Evolutionary conservation across 305 asterid species (phyloP).

Genomic region (Caryopteris hybrid): DNA sequence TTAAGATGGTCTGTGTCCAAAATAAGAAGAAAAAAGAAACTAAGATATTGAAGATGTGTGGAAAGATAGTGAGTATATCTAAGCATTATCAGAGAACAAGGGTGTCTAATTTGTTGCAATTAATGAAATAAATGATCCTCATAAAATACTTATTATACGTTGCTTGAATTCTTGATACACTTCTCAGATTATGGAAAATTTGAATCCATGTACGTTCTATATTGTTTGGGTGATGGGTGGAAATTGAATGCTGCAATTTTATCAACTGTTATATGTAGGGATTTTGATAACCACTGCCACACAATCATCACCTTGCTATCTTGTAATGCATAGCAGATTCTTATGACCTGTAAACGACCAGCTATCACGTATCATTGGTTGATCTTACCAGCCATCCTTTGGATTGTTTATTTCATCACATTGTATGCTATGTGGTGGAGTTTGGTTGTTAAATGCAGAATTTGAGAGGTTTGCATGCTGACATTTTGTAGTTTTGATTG

Average conservation of each 20-base stretch:
- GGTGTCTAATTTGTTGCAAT: no score
- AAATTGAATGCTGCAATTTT: background rate
- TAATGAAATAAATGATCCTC: no score
- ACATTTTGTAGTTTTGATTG: constrained; percentile 1
- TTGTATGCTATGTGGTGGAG: background rate
- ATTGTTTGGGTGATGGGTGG: no score
- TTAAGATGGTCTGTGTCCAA: background rate
- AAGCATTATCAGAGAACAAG: no score
- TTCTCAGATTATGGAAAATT: background rate
- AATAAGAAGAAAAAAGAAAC: background rate
- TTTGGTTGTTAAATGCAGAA: background rate
- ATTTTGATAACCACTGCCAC: background rate
- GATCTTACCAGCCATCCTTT: no score
- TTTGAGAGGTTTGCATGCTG: background rate
- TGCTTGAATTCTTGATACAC: background rate
- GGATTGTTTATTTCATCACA: background rate
- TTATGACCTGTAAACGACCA: background rate
- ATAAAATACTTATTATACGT: background rate
- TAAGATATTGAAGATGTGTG: no score
- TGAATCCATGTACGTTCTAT: background rate
- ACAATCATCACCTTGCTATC: background rate
- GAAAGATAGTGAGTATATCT: background rate
- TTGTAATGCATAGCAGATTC: background rate
- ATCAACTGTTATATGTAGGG: background rate
- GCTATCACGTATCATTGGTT: background rate